phyloP scores from a whole-genome alignment of 495 filamentous ascomycete species.

The Pyrenopolyporus hunteri region DNA sequence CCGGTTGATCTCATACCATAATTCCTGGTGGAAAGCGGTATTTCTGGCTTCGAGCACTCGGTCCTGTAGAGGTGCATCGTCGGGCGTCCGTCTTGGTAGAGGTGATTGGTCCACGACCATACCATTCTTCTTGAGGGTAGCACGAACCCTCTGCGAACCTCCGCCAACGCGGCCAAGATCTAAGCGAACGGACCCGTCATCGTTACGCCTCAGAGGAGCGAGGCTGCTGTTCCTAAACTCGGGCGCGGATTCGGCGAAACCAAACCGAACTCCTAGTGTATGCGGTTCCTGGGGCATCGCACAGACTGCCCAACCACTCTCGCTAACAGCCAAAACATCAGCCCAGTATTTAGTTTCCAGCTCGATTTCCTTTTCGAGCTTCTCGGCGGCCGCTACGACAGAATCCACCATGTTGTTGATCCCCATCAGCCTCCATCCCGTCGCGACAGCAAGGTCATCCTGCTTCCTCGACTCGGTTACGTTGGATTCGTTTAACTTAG shows the following conservation, averaged over 20 bases:
- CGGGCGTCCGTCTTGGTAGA: slow-evolving; percentile 48
- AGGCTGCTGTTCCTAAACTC: slow-evolving; percentile 80
- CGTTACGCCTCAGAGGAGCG: slow-evolving; percentile 73
- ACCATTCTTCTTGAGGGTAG: slow-evolving; percentile 57
- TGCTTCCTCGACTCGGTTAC: slow-evolving; percentile 58
- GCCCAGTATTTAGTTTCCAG: slow-evolving; percentile 89
- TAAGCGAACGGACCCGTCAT: slow-evolving; percentile 75
- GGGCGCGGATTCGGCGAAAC: slow-evolving; percentile 80
- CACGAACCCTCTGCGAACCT: slow-evolving; percentile 67
- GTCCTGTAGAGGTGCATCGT: slow-evolving; percentile 57
- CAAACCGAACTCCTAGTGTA: slow-evolving; percentile 83
- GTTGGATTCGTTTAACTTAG: slow-evolving; percentile 66
- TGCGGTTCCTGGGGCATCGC: slow-evolving; percentile 73
- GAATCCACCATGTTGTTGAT: slow-evolving; percentile 75
- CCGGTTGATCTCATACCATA: slow-evolving; percentile 88
- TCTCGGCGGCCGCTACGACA: slow-evolving; percentile 71
- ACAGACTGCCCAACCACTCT: slow-evolving; percentile 83
- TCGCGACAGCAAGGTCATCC: slow-evolving; percentile 65
- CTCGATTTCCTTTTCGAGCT: slow-evolving; percentile 75
- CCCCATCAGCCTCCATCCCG: slow-evolving; percentile 80
- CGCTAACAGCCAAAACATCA: slow-evolving; percentile 77
- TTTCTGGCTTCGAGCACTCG: slow-evolving; percentile 82
- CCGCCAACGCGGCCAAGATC: slow-evolving; percentile 67
- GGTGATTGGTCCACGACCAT: slow-evolving; percentile 59
- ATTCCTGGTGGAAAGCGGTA: slow-evolving; percentile 86